Base-by-base conservation (phyloP, 441 rosid species). In the Croton setiger region DNA sequence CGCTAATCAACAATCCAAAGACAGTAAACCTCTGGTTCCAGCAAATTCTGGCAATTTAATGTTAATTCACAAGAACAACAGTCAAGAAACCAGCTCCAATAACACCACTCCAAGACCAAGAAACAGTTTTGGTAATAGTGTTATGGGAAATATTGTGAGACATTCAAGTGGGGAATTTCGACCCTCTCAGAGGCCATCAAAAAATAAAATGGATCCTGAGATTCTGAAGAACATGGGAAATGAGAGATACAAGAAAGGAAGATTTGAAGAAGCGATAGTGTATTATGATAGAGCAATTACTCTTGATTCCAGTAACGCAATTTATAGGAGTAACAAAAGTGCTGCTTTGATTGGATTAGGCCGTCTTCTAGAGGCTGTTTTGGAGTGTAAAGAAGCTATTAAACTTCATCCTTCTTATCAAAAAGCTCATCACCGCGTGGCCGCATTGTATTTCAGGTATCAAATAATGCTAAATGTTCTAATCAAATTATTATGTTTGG, bases 301-400 rank as follows among this genome's bases (percentile, higher is more conserved):
- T 54, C 81, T 85, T 17, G 84, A 91, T 69, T 78, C 89, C 2
- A 81, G 79, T 21, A 86, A 85, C 78, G 85, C 94, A 31, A 81
- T 84, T 36, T 93, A 89, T 76, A 74, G 91, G 71, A 76, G 91
- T 74, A 93, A 91, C 64, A 90, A 78, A 80, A 78, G 93, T 15
- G 97, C 96, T 18, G 94, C 97, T 72, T 73, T 90, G 90, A 83
- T 83, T 7, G 86, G 90, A 52, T 81, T 90, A 43, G 97, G 94
- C 72, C 87, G 89, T 20, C 78, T 84, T 47, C 39, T 73, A 15
- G 96, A 92, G 52, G 98, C 93, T 31, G 76, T 79, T 20, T 54
- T 70, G 12, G 97, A 88, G 68, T 93, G 96, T 68, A 83, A 81
- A 78, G 91, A 85, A 77, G 97, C 96, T 49, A 79, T 86, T 45